Percentiles rank a stretch among this genome's conserved stretches.
phyloP scores from a whole-genome alignment of 2,329 filamentous ascomycete species.

The Aspergillus proliferans region DNA sequence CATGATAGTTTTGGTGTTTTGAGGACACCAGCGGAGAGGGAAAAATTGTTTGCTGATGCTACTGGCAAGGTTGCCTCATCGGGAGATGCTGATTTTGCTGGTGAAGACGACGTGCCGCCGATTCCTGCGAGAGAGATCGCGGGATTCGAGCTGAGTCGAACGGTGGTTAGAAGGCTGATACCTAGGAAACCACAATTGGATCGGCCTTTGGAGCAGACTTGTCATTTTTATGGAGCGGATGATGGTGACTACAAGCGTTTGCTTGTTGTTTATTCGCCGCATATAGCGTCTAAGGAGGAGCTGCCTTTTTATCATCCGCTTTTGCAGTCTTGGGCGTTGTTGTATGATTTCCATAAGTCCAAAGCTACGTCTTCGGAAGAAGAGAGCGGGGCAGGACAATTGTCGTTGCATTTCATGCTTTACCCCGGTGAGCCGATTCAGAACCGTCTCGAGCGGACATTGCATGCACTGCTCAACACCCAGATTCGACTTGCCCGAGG shows the following conservation, averaged over 20 bases:
- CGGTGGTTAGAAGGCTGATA: constrained; percentile 69
- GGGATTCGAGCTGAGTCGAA: constrained; percentile 47
- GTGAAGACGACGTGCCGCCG: constrained; percentile 7
- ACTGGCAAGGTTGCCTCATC: constrained; percentile 2
- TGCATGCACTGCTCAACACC: constrained; percentile 31
- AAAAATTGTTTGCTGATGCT: constrained; percentile 12
- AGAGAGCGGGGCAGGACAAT: constrained; percentile 24
- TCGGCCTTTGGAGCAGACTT: constrained; percentile 71
- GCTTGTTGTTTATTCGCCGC: constrained; percentile 72
- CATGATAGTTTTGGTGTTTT: constrained; percentile 45
- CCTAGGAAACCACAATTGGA: constrained; percentile 77
- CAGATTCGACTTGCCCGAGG: constrained; percentile 30
- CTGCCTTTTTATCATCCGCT: constrained; percentile 86
- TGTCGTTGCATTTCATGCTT: constrained; percentile 50
- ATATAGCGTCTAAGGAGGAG: constrained; percentile 54
- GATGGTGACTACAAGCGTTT: constrained; percentile 20
- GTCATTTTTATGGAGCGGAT: constrained; percentile 55
- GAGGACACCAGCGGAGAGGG: constrained; percentile 28
- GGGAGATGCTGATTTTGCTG: constrained; percentile 2
- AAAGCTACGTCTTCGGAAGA: constrained; percentile 16
- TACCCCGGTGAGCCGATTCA: constrained; percentile 37
- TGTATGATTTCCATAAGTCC: constrained; percentile 49
- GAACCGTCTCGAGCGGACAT: constrained; percentile 32
- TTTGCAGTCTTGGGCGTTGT: constrained; percentile 66
- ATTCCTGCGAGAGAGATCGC: constrained; percentile 17